Conservation (phyloP, 257 asterid genomes). For the Echium plantagineum region DNA sequence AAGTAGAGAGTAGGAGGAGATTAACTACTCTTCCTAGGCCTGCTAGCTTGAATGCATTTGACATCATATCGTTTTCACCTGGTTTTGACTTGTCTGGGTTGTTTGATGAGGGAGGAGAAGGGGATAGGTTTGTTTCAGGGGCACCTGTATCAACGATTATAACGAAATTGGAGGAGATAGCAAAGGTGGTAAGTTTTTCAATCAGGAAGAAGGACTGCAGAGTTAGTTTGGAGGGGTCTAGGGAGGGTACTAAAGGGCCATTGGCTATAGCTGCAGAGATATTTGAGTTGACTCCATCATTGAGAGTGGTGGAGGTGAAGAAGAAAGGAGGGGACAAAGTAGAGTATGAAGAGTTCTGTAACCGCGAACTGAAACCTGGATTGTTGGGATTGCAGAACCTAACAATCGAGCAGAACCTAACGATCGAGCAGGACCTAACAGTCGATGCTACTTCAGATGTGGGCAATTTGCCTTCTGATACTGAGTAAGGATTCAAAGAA, state of each 20-base stretch:
- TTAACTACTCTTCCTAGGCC: conserved; percentile 13
- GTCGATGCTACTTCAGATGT: conserved; percentile 13
- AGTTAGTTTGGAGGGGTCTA: conserved; percentile 71
- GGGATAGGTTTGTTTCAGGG: conserved; percentile 58
- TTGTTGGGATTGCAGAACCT: conserved; percentile 35
- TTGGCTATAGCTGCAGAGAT: conserved; percentile 82
- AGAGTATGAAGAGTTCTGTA: conserved; percentile 69
- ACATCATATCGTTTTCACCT: conserved; percentile 65
- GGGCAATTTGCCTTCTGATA: conserved; percentile 43
- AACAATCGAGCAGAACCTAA: conserved; percentile 24
- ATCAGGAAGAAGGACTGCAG: conserved; percentile 88
- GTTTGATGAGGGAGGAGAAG: conserved; percentile 63
- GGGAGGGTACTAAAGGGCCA: conserved; percentile 83
- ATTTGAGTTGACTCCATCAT: conserved; percentile 73
- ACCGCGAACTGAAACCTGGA: conserved; percentile 50
- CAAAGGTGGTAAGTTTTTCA: conserved; percentile 70
- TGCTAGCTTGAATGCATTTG: conserved; percentile 54
- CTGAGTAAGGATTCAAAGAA: conserved; percentile 30
- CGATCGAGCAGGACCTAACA: conserved; percentile 23
- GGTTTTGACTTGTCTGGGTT: conserved; percentile 74
- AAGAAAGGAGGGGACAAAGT: conserved; percentile 72
- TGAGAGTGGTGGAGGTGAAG: conserved; percentile 84
- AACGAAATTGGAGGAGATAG: conserved; percentile 78
- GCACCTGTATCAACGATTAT: conserved; percentile 66
- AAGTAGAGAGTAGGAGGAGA: conserved; percentile 4